Percentiles rank a stretch among this genome's conserved stretches.
phyloP scores from a whole-genome alignment of 768 basidiomycete species.

The Psilocybe tampanensis region DNA sequence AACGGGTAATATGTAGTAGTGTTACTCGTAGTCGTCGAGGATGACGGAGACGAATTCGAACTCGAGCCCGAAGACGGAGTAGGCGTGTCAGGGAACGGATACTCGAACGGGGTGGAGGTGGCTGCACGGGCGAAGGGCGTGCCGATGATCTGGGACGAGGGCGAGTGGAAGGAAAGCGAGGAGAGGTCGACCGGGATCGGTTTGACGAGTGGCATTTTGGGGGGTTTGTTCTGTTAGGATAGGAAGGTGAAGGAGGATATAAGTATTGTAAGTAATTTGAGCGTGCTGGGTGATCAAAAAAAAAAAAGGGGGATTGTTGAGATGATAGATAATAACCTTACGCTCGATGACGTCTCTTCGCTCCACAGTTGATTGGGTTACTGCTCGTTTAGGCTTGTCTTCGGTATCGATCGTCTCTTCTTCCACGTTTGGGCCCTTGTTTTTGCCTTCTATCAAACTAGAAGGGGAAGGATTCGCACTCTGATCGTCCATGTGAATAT shows the following conservation, averaged over 20 bases:
- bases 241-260: too few relatives aligned
- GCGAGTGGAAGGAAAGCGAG: conserved; percentile 28
- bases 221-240: neutral
- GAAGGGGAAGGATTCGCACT: too few relatives aligned
- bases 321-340: neutral
- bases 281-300: too few relatives aligned
- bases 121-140: conserved; percentile 31
- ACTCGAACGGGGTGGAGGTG: conserved; percentile 27
- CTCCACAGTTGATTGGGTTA: neutral
- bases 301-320: too few relatives aligned
- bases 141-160: conserved; percentile 30
- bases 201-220: conserved; percentile 16
- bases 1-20: too few relatives aligned
- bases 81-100: conserved; percentile 29
- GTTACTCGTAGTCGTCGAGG: too few relatives aligned
- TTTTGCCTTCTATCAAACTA: too few relatives aligned
- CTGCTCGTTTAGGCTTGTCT: too few relatives aligned
- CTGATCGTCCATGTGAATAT: too few relatives aligned
- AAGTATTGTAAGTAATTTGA: too few relatives aligned
- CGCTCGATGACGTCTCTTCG: neutral
- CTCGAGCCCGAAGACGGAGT: neutral
- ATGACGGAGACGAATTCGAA: neutral
- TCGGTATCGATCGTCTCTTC: too few relatives aligned
- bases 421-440: too few relatives aligned
- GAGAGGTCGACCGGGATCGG: conserved; percentile 22